Percentiles rank a stretch among this genome's conserved stretches.
Conservation (phyloP, 805 yeast genomes). For the Candida mattraensis region DNA sequence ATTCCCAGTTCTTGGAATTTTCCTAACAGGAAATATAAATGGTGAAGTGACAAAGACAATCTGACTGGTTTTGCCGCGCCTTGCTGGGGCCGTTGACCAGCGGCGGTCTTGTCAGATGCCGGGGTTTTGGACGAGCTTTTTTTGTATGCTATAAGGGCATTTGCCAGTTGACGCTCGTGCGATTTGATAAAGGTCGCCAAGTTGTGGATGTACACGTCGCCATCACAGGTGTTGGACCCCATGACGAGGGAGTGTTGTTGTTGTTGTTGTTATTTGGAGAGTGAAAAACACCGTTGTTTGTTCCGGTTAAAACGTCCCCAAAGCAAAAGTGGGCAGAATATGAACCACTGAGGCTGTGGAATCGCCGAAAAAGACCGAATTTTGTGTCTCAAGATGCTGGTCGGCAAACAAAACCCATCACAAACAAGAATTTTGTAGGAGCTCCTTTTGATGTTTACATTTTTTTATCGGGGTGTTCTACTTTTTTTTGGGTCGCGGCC, state of each 20-base stretch:
- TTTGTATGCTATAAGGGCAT: constrained; percentile 55
- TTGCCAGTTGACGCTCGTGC: constrained; percentile 59
- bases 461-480: constrained; percentile 7
- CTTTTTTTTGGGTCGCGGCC: too few relatives aligned
- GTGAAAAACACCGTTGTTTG: too few relatives aligned
- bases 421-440: too few relatives aligned
- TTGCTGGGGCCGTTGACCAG: constrained; percentile 14
- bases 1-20: constrained; percentile 48
- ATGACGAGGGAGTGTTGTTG: constrained; percentile 11
- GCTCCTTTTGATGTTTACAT: too few relatives aligned
- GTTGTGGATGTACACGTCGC: constrained; percentile 56
- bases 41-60: constrained; percentile 60
- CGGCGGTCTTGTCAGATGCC: constrained; percentile 6
- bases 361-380: too few relatives aligned
- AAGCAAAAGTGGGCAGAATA: too few relatives aligned
- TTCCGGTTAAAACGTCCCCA: too few relatives aligned
- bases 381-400: too few relatives aligned
- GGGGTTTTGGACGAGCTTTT: constrained; percentile 32
- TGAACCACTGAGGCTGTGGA: too few relatives aligned
- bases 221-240: constrained; percentile 44
- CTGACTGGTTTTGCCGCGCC: constrained; percentile 48
- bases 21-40: constrained; percentile 60
- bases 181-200: constrained; percentile 52
- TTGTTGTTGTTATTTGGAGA: too few relatives aligned
- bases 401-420: too few relatives aligned